Evolutionary conservation across 2,329 filamentous ascomycete genomes (phyloP), one percentile per base, ranked within the genome.

Genomic region (Xylaria sp.): DNA sequence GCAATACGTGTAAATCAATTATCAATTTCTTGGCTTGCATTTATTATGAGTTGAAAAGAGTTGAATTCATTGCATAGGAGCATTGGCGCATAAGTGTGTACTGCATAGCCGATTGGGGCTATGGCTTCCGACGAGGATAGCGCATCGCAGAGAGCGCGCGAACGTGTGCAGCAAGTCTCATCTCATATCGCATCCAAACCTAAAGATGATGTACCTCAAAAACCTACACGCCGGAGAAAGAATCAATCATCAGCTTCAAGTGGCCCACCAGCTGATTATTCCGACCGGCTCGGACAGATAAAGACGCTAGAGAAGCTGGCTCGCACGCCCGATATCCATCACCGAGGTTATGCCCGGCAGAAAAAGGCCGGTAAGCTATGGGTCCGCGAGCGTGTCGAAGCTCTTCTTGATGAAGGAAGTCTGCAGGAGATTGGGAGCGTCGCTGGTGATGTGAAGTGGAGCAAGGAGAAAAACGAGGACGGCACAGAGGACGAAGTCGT

Each of bases 341-440:
- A 64, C 49, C 60, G 63, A 23, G 63, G 63, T 9, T 66, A 66
- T 3, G 37, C 55, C 11, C 51, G 60, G 21, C 63, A 66, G 57
- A 66, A 66, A 28, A 56, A 64, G 37, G 63, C 63, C 19, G 63
- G 63, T 6, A 66, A 66, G 33, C 53, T 66, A 5, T 66, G 63
- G 63, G 60, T 66, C 25, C 63, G 19, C 17, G 63, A 66, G 40
- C 63, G 63, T 7, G 63, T 66, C 42, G 63, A 63, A 35, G 52
- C 56, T 7, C 63, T 66, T n/a, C 53, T 66, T n/a, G 63, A 66
- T 28, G 40, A 57, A 15, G 60, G 60, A 8, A 66, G 63, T 46
- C 43, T 66, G 9, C 60, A 47, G 17, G 63, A 66, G 23, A 47
- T 66, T 23, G 63, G 63, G 8, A 66, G 63, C 33, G 57, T 63